Percentiles rank a stretch among this genome's conserved stretches.
phyloP scores from a whole-genome alignment of 2,329 filamentous ascomycete genomes.

The Penicillium sp. region DNA sequence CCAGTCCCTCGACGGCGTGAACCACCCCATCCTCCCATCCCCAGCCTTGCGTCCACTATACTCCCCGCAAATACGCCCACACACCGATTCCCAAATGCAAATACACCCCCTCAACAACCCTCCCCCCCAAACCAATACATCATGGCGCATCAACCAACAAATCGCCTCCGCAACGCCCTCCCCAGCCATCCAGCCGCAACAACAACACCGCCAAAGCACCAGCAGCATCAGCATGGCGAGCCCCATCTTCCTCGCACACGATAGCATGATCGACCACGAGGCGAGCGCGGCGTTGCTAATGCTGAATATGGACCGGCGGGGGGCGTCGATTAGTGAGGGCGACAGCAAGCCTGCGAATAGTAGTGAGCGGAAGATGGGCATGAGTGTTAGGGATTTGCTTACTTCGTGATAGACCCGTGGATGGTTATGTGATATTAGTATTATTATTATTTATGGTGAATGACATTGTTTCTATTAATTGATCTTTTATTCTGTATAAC shows the following conservation, averaged over 20 bases:
- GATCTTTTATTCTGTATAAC: no score
- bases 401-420: conserved; percentile 46
- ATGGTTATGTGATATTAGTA: no score
- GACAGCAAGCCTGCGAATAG: no score
- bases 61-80: conserved; percentile 8
- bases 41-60: conserved; percentile 31
- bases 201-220: conserved; percentile 17
- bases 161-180: conserved; percentile 19
- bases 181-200: conserved; percentile 24
- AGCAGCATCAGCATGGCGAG: conserved; percentile 5
- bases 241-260: conserved; percentile 24
- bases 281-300: conserved; percentile 83
- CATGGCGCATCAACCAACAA: conserved; percentile 20
- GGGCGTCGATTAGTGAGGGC: conserved; percentile 25
- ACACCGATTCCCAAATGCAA: neutral
- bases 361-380: conserved; percentile 40
- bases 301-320: conserved; percentile 74
- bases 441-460: neutral
- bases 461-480: no score
- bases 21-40: conserved; percentile 33
- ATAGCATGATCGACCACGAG: conserved; percentile 65
- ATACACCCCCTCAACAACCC: conserved; percentile 8
- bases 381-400: conserved; percentile 55
- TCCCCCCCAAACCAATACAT: conserved; percentile 20
- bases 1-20: conserved; percentile 7